Evolutionary conservation across 768 basidiomycete genomes (phyloP), one percentile per base, ranked within the genome.

Genomic region (Phylloporus rhodoxanthus): DNA sequence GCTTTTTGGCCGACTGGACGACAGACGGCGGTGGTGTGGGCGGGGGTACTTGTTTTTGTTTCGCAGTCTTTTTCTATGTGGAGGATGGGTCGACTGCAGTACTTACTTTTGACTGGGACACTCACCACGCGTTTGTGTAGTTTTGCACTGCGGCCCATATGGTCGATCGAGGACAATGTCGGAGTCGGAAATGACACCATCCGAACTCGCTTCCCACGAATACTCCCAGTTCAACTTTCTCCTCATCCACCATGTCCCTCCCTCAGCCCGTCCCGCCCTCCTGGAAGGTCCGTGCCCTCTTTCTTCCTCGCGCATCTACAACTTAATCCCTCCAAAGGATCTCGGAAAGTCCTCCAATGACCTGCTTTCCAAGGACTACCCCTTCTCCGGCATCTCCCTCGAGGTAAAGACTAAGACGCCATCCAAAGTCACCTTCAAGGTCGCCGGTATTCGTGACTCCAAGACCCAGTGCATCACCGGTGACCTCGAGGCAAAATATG

Each of bases 321-420:
- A 25, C 37, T 54, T 49, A 53, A 58, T 28, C n/a, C 17, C 14
- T n/a, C 32, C 57, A 25, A 59, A 92, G 90, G 90, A 92, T 71
- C 85, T 92, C 60, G 95, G 95, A 72, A 98, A 97, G 82, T 93
- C 92, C 58, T 91, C 92, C 72, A 90, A 84, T 64, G 95, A 98
- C 81, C 74, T 98, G 56, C 78, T 99, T 61, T 77, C 77, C 68
- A 92, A 86, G 77, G 96, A 99, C 77, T 98, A 83, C 78, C 84
- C 81, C 61, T 85, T 91, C 81, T 68, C 74, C 46, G 81, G 81
- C 28, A 78, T 76, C 50, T 69, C 75, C 48, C 79, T 92, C 48
- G 90, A 92, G 71, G 84, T 91, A 64, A 93, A 92, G 77, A 93
- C 90, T 50, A 80, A 84, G 66, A 87, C 91, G 0, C 86, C 90